Evolutionary conservation across 2,329 filamentous ascomycete species (phyloP).

Genomic region (Scortechinia acanthostroma): DNA sequence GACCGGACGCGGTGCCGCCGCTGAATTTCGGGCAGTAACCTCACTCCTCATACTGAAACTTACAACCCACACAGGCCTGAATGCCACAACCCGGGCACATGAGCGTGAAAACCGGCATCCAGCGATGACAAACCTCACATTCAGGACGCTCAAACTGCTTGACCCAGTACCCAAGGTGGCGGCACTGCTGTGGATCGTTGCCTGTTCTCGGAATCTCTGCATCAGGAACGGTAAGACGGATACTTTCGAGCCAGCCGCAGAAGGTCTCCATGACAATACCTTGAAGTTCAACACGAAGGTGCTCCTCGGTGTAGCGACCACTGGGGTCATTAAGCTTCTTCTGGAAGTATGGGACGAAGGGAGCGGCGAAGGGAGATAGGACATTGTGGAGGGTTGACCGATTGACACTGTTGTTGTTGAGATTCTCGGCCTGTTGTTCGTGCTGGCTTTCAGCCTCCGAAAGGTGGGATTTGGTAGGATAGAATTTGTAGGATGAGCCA

Average conservation of each 20-base stretch:
- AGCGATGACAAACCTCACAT: constrained; percentile 16
- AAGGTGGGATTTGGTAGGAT: too few species aligned
- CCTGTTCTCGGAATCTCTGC: constrained; percentile 6
- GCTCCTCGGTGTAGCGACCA: constrained; percentile 11
- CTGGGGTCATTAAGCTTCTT: constrained; percentile 12
- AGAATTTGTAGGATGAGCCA: too few species aligned
- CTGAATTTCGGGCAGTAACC: too few species aligned
- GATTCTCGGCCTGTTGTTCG: too few species aligned
- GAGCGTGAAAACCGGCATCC: constrained; percentile 16
- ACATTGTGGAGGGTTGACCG: constrained; percentile 1
- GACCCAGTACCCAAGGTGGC: constrained; percentile 16
- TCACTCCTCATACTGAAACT: too few species aligned
- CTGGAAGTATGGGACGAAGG: constrained; percentile 14
- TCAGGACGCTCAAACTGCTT: constrained; percentile 10
- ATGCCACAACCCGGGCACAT: constrained; percentile 16
- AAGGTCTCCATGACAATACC: constrained; percentile 17
- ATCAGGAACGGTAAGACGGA: constrained; percentile 10
- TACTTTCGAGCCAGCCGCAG: constrained; percentile 13
- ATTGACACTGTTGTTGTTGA: too few species aligned
- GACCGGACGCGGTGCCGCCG: too few species aligned
- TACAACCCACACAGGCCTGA: constrained; percentile 18
- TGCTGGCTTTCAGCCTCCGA: too few species aligned
- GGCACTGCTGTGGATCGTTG: constrained; percentile 9
- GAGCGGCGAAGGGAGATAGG: constrained; percentile 5
- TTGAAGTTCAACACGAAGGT: constrained; percentile 13